phyloP scores from a whole-genome alignment of 2,329 filamentous ascomycete species.

The Pseudocercospora vitis region DNA sequence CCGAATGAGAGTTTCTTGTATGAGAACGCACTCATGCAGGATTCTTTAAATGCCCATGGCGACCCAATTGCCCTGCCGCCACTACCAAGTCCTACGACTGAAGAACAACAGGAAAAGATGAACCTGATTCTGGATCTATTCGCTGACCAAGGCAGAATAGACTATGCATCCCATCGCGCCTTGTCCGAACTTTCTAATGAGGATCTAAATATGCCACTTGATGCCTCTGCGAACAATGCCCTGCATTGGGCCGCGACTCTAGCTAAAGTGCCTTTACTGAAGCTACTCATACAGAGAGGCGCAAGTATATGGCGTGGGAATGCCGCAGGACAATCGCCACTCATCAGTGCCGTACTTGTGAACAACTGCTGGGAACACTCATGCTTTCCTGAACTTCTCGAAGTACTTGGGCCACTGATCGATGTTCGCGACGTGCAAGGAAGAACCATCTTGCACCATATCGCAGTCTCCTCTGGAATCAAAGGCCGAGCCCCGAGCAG shows the following conservation, averaged over 20 bases:
- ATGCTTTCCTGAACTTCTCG: constrained; percentile 86
- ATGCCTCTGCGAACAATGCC: constrained; percentile 83
- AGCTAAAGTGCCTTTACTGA: constrained; percentile 77
- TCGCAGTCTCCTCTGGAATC: constrained; percentile 91
- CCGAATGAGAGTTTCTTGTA: constrained; percentile 78
- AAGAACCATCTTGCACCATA: constrained; percentile 90
- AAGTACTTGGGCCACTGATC: constrained; percentile 84
- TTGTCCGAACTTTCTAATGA: constrained; percentile 72
- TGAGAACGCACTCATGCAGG: constrained; percentile 42
- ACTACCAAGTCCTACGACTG: constrained; percentile 57
- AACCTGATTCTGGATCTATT: constrained; percentile 77
- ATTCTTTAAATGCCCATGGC: constrained; percentile 48
- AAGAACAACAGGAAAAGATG: constrained; percentile 76
- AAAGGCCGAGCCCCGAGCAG: constrained; percentile 89
- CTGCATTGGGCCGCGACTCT: constrained; percentile 96
- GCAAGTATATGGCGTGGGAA: constrained; percentile 89
- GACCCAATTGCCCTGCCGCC: constrained; percentile 64
- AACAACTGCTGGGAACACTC: constrained; percentile 92
- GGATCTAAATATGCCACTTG: constrained; percentile 90
- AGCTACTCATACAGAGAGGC: constrained; percentile 77
- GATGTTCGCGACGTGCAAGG: constrained; percentile 87
- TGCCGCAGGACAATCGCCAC: constrained; percentile 81
- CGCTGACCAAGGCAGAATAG: constrained; percentile 60
- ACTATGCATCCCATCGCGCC: constrained; percentile 73
- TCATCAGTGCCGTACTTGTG: constrained; percentile 89